These are phyloP conservation scores for Podaxis pistillaris DNA, from an alignment of 768 basidiomycete species.

Conservation along the genomic window DNA sequence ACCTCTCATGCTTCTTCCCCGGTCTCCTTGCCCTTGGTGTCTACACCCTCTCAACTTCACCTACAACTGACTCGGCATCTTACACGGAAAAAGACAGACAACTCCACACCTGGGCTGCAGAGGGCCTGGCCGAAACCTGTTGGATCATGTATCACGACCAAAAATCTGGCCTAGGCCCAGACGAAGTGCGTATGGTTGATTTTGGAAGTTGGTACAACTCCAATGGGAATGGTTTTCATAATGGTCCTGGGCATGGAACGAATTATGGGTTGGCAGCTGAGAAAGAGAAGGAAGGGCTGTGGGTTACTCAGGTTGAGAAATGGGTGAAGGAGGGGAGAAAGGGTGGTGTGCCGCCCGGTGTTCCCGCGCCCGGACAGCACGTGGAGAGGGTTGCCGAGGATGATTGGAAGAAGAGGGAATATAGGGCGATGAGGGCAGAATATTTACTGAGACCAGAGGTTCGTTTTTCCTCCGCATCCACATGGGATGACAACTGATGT, in stretches of 20 bases:
- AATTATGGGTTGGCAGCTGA: conserved; percentile 3
- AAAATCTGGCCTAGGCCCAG: conserved; percentile 63
- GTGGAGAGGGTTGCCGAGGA: conserved; percentile 18
- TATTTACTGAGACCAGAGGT: conserved; percentile 74
- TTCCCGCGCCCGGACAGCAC: conserved; percentile 6
- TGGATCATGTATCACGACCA: conserved; percentile 68
- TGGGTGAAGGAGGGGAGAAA: conserved; percentile 44
- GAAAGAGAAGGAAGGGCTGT: conserved; percentile 22
- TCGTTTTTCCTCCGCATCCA: conserved; percentile 16
- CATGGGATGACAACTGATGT: too few species aligned
- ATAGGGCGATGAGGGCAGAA: conserved; percentile 32
- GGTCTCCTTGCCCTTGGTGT: conserved; percentile 66
- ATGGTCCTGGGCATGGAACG: conserved; percentile 23
- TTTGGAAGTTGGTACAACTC: conserved; percentile 5
- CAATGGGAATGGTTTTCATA: neutral
- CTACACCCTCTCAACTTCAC: conserved; percentile 33
- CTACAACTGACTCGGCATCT: conserved; percentile 17
- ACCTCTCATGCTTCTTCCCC: conserved; percentile 69
- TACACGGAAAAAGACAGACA: conserved; percentile 34
- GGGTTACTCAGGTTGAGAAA: conserved; percentile 43
- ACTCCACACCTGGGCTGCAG: conserved; percentile 67
- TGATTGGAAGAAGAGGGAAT: conserved; percentile 45
- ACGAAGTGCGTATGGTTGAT: conserved; percentile 42
- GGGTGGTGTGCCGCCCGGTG: conserved; percentile 27
- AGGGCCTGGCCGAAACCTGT: conserved; percentile 69